A percentile compares a stretch with the other conserved stretches of the same genome.
phyloP scores from a whole-genome alignment of 139 green algal species.

The Closterium sp. region DNA sequence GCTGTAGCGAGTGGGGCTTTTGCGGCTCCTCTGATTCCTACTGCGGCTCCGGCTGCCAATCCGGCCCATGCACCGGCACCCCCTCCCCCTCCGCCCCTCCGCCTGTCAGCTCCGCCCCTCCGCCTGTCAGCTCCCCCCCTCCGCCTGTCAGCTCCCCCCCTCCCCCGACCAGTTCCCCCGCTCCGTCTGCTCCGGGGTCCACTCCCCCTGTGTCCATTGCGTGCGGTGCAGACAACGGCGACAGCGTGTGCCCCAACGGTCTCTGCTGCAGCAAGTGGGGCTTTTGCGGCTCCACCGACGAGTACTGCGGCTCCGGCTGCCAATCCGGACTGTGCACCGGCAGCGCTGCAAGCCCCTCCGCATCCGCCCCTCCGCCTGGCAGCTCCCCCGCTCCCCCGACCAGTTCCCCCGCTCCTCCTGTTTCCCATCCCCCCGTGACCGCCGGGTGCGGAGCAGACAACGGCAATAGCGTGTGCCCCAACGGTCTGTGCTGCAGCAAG shows the following conservation, averaged over 20 bases:
- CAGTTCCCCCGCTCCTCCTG: no score
- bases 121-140: not conserved
- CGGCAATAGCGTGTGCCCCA: no score
- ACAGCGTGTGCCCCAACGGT: not conserved
- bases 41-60: not conserved
- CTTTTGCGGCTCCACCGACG: not conserved
- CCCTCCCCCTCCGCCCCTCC: not conserved
- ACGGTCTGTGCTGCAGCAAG: not conserved
- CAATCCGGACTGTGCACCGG: no score
- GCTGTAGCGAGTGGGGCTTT: not conserved
- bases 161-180: no score
- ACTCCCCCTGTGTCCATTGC: no score
- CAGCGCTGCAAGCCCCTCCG: no score
- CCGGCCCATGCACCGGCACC: not conserved
- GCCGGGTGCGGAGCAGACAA: no score
- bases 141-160: not conserved
- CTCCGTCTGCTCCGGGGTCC: no score
- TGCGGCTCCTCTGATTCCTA: not conserved
- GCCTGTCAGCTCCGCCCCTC: not conserved
- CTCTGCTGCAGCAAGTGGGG: not conserved
- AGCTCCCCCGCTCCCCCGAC: no score
- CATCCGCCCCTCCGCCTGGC: no score
- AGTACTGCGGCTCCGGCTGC: not conserved
- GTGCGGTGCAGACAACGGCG: no score
- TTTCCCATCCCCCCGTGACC: no score